phyloP scores from a whole-genome alignment of 805 yeast species.

The Candida corydali region DNA sequence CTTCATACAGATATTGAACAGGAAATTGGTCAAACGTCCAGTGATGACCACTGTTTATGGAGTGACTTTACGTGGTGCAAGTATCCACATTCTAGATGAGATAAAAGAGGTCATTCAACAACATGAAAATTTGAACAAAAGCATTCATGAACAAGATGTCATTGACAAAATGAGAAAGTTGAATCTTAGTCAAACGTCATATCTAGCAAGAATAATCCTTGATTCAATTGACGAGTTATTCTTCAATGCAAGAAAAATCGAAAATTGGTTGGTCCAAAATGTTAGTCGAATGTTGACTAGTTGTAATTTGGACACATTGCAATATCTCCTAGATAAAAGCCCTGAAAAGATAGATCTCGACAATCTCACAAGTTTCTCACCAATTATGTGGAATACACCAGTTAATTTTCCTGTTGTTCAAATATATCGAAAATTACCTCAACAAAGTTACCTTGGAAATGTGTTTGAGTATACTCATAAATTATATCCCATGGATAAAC shows the following conservation, averaged over 20 bases:
- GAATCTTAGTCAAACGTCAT: conserved; percentile 7
- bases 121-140: conserved; percentile 1
- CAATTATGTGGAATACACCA: conserved; percentile 40
- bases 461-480: conserved; percentile 2
- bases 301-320: conserved; percentile 15
- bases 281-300: conserved; percentile 27
- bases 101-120: conserved; percentile 18
- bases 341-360: conserved; percentile 13
- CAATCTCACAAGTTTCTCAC: conserved; percentile 18
- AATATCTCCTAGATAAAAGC: conserved; percentile 3
- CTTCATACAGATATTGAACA: conserved; percentile 16
- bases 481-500: conserved; percentile 20
- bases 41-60: conserved; percentile 46
- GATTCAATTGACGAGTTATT: conserved; percentile 27
- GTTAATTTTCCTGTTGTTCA: conserved; percentile 41
- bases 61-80: conserved; percentile 36
- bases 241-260: conserved; percentile 27
- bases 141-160: conserved; percentile 9
- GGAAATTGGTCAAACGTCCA: conserved; percentile 38
- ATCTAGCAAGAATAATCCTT: conserved; percentile 20
- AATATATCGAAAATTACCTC: conserved; percentile 22
- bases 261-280: conserved; percentile 32
- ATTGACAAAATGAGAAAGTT: background rate
- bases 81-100: conserved; percentile 24
- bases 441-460: conserved; percentile 5